Evolutionary conservation across 2,329 filamentous ascomycete species (phyloP).

Genomic region (Ophiostoma ulmi): DNA sequence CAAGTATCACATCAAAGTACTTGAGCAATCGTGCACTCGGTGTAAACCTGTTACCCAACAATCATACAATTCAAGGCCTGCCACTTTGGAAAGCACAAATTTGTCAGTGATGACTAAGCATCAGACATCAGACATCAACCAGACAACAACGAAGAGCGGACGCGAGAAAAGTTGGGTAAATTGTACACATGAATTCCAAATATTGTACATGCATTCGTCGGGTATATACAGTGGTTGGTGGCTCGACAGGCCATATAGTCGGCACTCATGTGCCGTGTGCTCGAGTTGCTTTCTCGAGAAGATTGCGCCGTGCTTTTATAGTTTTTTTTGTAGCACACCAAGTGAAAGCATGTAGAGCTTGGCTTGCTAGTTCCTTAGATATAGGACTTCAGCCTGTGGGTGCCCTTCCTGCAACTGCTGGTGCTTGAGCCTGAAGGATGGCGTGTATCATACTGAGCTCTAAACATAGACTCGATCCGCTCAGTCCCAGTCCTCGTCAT

Average conservation of each 20-base stretch:
- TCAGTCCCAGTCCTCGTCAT: conserved; percentile 35
- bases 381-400: not conserved
- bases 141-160: not conserved
- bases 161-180: not conserved
- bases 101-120: no score
- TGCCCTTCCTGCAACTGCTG: not conserved
- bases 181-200: not conserved
- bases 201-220: conserved; percentile 7
- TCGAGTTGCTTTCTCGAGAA: not conserved
- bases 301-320: not conserved
- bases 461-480: not conserved
- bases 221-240: not conserved
- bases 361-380: not conserved
- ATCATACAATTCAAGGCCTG: not conserved
- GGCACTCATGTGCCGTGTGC: not conserved
- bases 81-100: no score
- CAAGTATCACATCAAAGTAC: no score
- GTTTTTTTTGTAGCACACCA: not conserved
- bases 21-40: no score
- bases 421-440: not conserved
- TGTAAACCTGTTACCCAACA: not conserved
- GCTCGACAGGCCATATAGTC: not conserved
- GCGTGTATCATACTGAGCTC: not conserved
- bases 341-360: not conserved
- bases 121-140: not conserved